These are phyloP conservation scores for Neoarthrinium moseri DNA, from an alignment of 2,329 filamentous ascomycete species.

Conservation along the genomic window DNA sequence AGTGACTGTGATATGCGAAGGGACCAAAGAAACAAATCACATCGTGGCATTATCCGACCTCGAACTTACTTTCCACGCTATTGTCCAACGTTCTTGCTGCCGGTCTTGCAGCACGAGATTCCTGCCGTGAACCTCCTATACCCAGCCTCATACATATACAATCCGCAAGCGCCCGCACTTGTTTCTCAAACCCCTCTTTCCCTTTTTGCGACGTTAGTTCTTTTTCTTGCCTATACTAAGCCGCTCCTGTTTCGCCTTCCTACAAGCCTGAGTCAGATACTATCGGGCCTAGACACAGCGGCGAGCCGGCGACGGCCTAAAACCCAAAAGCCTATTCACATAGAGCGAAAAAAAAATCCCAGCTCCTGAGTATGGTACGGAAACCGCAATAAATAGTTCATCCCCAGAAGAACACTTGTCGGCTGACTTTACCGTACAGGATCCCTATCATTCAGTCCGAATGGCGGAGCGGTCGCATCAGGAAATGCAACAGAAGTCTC, in stretches of 20 bases:
- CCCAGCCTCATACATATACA: constrained; percentile 27
- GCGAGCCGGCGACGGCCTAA: constrained; percentile 30
- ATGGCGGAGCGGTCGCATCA: constrained; percentile 33
- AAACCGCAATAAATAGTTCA: too few relatives aligned
- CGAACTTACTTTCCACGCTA: constrained; percentile 14
- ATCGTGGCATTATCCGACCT: constrained; percentile 19
- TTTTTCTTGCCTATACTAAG: constrained; percentile 22
- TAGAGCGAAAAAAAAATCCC: too few relatives aligned
- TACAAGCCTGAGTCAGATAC: constrained; percentile 27
- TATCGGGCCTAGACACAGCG: constrained; percentile 24
- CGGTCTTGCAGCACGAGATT: constrained; percentile 22
- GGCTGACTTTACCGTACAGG: too few relatives aligned
- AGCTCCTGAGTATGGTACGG: constrained; percentile 19
- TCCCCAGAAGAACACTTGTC: too few relatives aligned
- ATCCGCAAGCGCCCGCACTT: constrained; percentile 23
- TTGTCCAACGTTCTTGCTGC: constrained; percentile 21
- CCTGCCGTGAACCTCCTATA: constrained; percentile 18
- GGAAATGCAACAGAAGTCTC: constrained; percentile 53
- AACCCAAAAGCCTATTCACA: constrained; percentile 19
- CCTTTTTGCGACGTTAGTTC: constrained; percentile 29
- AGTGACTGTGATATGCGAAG: constrained; percentile 10
- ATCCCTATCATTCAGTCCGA: constrained; percentile 22
- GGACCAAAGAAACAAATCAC: constrained; percentile 27
- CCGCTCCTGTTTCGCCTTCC: constrained; percentile 25
- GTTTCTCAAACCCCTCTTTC: constrained; percentile 22